Base-by-base conservation (phyloP, 108 stramenopile species). In the Cyclostephanos invisitatus region DNA sequence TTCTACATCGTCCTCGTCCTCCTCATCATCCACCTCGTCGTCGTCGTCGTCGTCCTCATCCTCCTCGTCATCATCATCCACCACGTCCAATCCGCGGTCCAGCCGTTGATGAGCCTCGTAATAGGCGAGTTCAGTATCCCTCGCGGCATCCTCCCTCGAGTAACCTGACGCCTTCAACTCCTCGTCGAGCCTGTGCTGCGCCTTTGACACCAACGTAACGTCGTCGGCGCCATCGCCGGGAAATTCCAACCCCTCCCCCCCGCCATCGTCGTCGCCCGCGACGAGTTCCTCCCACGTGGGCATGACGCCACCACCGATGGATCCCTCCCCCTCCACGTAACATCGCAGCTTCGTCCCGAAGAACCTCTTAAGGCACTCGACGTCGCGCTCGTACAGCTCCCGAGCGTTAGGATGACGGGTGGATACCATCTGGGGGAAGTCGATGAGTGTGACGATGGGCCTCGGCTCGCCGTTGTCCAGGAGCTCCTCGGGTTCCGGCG, bases 401-500 rank as follows among this genome's bases (percentile, higher is more conserved):
- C 80, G 68, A 17, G 99, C 99, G 86, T 99, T 99, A 14, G 93
- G 92, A 78, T 99, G 99, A 29, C 83, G 74, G 3, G 93, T 97
- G n/a, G 89, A 90, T 36, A 98, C 91, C 98, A 99, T 99, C 84
- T 99, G 99, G 10, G 99, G 99, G 75, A 99, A 99, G 83, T 99
- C 99, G 79, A 99, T 99, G 71, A 99, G 83, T 0, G 97, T 98
- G 0, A 98, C 96, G 69, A 91, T 81, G 0, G 93, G 91, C 63
- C 86, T 91, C 10, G 91, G 85, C 38, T 91, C 88, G 15, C 95
- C 95, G 77, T 85, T 89, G 24, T 89, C 88, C 53, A 96, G 66
- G 17, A 74, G 55, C 37, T 84, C 82, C 21, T 46, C 28, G 20
- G 94, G 94, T 80, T 88, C 75, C 10, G 89, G 91, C 17, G 84